Evolutionary conservation across 2,329 filamentous ascomycete genomes (phyloP).

Genomic region (Penicillium hordei): DNA sequence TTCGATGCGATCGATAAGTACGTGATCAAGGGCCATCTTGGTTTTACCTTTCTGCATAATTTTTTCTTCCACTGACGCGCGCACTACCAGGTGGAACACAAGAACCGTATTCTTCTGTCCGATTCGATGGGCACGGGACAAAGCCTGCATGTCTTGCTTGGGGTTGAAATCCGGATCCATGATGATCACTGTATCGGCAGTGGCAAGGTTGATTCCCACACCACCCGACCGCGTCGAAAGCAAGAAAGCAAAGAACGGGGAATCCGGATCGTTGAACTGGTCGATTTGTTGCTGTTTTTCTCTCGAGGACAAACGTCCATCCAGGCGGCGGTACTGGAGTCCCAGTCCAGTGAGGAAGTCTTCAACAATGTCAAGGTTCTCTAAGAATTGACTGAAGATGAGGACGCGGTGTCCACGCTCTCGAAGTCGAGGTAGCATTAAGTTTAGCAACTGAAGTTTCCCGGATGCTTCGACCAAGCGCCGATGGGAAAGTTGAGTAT

Average conservation of each 20-base stretch:
- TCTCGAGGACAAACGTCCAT: conserved; percentile 76
- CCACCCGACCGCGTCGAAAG: conserved; percentile 92
- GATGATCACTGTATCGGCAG: conserved; percentile 96
- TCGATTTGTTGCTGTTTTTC: conserved; percentile 96
- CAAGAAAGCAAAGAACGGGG: conserved; percentile 82
- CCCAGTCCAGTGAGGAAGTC: conserved; percentile 81
- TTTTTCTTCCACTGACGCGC: conserved; percentile 85
- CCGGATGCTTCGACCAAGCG: conserved; percentile 89
- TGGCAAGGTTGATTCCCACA: conserved; percentile 95
- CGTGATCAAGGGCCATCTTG: conserved; percentile 94
- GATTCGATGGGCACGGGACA: conserved; percentile 92
- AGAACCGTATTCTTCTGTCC: conserved; percentile 95
- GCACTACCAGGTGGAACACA: conserved; percentile 91
- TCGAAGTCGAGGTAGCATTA: conserved; percentile 83
- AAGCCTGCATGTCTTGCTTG: conserved; percentile 93
- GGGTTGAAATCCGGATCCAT: conserved; percentile 97
- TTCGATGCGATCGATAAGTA: conserved; percentile 89
- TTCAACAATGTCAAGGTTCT: conserved; percentile 82
- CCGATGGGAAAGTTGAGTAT: conserved; percentile 63
- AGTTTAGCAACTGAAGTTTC: conserved; percentile 79
- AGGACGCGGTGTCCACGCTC: conserved; percentile 85
- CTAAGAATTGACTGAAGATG: conserved; percentile 93
- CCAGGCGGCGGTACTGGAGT: conserved; percentile 73
- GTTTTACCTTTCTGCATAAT: conserved; percentile 94
- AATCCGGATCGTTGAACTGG: conserved; percentile 82